A percentile compares a stretch with the other conserved stretches of the same genome.
phyloP scores from a whole-genome alignment of 768 basidiomycete species.

The Tulasnella sp. region DNA sequence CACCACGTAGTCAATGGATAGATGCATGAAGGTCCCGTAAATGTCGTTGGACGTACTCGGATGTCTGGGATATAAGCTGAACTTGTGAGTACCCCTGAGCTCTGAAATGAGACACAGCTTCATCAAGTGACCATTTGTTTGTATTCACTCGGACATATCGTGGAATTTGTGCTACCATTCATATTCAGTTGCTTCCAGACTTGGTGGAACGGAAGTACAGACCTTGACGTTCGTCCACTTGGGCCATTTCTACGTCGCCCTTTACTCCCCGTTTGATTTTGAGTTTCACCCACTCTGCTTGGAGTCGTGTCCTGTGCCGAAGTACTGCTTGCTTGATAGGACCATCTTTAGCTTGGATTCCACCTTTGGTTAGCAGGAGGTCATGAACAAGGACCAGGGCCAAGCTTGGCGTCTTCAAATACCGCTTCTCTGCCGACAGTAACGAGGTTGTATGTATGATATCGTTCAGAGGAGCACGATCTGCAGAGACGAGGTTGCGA shows the following conservation, averaged over 20 bases:
- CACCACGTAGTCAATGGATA: not conserved
- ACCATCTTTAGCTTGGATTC: slow-evolving; percentile 90
- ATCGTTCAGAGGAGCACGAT: slow-evolving; percentile 73
- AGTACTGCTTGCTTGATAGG: slow-evolving; percentile 85
- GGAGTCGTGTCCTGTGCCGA: slow-evolving; percentile 86
- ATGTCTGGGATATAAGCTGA: not conserved
- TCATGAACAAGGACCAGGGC: slow-evolving; percentile 91
- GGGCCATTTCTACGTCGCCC: slow-evolving; percentile 66
- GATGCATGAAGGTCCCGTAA: not conserved
- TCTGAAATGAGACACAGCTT: slow-evolving; percentile 62
- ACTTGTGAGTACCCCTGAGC: slow-evolving; percentile 55
- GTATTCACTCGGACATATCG: slow-evolving; percentile 88
- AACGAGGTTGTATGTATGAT: slow-evolving; percentile 71
- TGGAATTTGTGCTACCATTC: slow-evolving; percentile 57
- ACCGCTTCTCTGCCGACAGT: slow-evolving; percentile 72
- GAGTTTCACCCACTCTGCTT: slow-evolving; percentile 81
- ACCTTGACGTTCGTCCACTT: slow-evolving; percentile 68
- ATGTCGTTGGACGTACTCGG: not conserved
- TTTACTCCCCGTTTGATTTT: slow-evolving; percentile 76
- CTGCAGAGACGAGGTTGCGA: slow-evolving; percentile 48
- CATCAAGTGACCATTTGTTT: slow-evolving; percentile 63
- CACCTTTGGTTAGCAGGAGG: slow-evolving; percentile 71
- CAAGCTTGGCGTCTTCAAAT: slow-evolving; percentile 73
- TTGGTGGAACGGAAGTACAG: slow-evolving; percentile 36
- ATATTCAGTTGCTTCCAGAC: slow-evolving; percentile 1